Evolutionary conservation across 345 rosid species (phyloP), one percentile per base, ranked within the genome.

Genomic region (Bretschneidera sinensis): DNA sequence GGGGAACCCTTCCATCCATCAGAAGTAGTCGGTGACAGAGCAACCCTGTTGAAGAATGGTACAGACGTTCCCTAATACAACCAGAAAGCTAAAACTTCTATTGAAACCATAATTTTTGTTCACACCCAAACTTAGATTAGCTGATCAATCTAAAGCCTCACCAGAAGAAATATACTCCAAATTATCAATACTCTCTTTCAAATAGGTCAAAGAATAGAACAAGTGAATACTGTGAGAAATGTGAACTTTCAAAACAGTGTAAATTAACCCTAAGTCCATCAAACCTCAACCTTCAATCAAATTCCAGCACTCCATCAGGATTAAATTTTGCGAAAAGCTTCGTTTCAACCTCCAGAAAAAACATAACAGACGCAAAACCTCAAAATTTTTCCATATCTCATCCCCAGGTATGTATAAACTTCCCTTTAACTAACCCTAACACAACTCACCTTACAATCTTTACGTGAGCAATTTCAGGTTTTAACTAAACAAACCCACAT

Each of bases 361-460:
- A 2, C 4, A 39, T 5, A 39, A 9, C 9, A 39, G 45, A 39
- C 45, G 1, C 45, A 31, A 31, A 31, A 4, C 9, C 6, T 39
- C 45, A 39, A 39, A 5, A 5, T 39, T 39, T 5, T 39, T 1
- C 1, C 4, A 39, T 39, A 4, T 39, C 45, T 39, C 15, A 39
- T 39, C 16, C 45, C 15, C 16, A 39, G 9, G 16, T 4, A 14
- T 1, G 16, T 2, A 39, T 13, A 39, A 5, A 39, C 45, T 5
- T 39, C 6, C 45, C 45, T 7, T 39, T 59, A 54, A 63, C 54
- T 25, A 68, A 55, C 63, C 77, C 77, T 73, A 73, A 64, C 55
- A 21, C 66, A 68, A 48, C 59, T 68, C 51, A 18, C 56, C 43
- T 47, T 58, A 55, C 24, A 55, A 21, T 57, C 58, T 24, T 51